Conservation (phyloP, 345 rosid genomes). For the Gossypium ekmanianum region DNA sequence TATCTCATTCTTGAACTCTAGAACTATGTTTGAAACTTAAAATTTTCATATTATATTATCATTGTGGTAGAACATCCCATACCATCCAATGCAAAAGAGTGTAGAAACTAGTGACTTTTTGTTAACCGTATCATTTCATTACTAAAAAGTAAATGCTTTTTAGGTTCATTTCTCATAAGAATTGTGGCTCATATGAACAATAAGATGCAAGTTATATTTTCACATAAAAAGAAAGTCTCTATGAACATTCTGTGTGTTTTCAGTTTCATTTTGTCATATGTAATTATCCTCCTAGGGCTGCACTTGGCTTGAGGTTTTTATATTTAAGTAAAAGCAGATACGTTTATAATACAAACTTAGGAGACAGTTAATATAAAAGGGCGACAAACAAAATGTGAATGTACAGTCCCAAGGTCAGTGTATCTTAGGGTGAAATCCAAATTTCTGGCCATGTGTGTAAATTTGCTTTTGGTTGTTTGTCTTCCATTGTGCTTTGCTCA, state of each 20-base stretch:
- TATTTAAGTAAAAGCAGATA: neutral
- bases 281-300: neutral
- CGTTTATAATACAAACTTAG: neutral
- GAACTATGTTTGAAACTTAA: neutral
- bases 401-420: neutral
- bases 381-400: constrained; percentile 4
- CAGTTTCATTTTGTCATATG: neutral
- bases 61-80: neutral
- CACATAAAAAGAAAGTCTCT: no score
- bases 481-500: constrained; percentile 10
- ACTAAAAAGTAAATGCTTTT: neutral
- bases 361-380: neutral
- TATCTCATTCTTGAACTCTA: neutral
- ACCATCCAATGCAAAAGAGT: no score
- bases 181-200: neutral
- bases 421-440: neutral
- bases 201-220: neutral
- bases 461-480: constrained; percentile 5
- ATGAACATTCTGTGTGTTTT: neutral
- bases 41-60: neutral
- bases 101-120: neutral
- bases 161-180: neutral
- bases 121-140: neutral
- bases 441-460: neutral
- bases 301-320: neutral